These are phyloP conservation scores for Boletus semigastroideus DNA, from an alignment of 1,284 basidiomycete species.

Conservation along the genomic window DNA sequence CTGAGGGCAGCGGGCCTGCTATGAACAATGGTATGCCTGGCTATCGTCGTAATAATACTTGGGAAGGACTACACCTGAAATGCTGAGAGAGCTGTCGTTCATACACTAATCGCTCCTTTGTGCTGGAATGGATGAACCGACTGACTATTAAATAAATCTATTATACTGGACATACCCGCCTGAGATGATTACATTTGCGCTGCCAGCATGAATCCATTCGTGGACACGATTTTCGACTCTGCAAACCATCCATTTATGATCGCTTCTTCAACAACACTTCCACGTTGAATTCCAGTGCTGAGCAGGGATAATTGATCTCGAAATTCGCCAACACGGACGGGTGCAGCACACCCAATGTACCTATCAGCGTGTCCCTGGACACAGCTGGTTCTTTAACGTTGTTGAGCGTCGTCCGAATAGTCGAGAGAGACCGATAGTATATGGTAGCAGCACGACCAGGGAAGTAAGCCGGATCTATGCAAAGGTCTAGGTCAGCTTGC, in stretches of 20 bases:
- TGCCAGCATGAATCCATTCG: not conserved
- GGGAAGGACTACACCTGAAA: not conserved
- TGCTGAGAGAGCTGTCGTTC: conserved; percentile 1
- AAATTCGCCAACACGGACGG: conserved; percentile 90
- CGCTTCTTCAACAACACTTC: conserved; percentile 83
- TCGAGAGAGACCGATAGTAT: conserved; percentile 70
- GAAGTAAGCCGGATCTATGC: conserved; percentile 86
- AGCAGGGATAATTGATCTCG: conserved; percentile 95
- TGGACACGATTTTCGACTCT: conserved; percentile 2
- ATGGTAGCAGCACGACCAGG: conserved; percentile 92
- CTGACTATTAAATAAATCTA: conserved; percentile 15
- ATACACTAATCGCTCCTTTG: conserved; percentile 19
- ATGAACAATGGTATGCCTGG: conserved; percentile 25
- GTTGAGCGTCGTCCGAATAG: conserved; percentile 8
- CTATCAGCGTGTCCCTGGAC: conserved; percentile 67
- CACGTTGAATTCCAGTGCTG: conserved; percentile 90
- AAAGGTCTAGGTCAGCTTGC: conserved; percentile 4
- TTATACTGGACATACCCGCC: not conserved
- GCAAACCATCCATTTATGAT: conserved; percentile 43
- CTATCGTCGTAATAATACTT: conserved; percentile 1
- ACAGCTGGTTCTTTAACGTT: conserved; percentile 26
- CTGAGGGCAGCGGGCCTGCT: conserved; percentile 66
- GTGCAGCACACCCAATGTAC: conserved; percentile 86
- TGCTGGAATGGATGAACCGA: conserved; percentile 5
- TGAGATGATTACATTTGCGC: not conserved